phyloP scores from a whole-genome alignment of 768 basidiomycete species.

The Chalciporus sphaerocephalus region DNA sequence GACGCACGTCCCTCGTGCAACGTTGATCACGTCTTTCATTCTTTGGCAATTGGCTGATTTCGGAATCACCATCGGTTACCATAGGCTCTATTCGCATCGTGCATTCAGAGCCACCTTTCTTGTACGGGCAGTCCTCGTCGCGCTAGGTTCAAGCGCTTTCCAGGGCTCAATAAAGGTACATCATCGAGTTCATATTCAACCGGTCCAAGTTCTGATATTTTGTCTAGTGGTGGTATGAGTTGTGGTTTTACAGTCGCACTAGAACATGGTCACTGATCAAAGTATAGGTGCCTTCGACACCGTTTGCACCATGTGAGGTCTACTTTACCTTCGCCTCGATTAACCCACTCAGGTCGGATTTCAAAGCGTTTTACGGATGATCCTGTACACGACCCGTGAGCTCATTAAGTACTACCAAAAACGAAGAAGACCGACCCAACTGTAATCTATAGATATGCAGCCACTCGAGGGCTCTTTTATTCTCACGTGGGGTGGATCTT shows the following conservation, averaged over 20 bases:
- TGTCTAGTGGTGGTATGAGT: constrained; percentile 50
- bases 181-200: constrained; percentile 5
- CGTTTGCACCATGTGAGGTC: constrained; percentile 65
- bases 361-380: constrained; percentile 65
- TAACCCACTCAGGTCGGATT: background rate
- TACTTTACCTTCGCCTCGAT: background rate
- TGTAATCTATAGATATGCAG: constrained; percentile 51
- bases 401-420: background rate
- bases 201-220: background rate
- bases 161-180: constrained; percentile 76
- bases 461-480: constrained; percentile 66
- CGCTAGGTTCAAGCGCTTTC: constrained; percentile 67
- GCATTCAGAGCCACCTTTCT: constrained; percentile 56
- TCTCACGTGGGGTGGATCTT: constrained; percentile 89
- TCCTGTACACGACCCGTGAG: constrained; percentile 62
- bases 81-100: constrained; percentile 73
- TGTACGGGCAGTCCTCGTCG: constrained; percentile 56
- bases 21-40: constrained; percentile 48
- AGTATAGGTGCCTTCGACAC: constrained; percentile 63
- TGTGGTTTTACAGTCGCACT: background rate
- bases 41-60: constrained; percentile 70
- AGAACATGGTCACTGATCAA: background rate
- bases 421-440: background rate
- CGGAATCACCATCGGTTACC: constrained; percentile 74
- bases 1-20: constrained; percentile 39